A percentile compares a stretch with the other conserved stretches of the same genome.
These are phyloP conservation scores for Jasminum sambac DNA, from an alignment of 257 asterid genomes.

Conservation along the genomic window DNA sequence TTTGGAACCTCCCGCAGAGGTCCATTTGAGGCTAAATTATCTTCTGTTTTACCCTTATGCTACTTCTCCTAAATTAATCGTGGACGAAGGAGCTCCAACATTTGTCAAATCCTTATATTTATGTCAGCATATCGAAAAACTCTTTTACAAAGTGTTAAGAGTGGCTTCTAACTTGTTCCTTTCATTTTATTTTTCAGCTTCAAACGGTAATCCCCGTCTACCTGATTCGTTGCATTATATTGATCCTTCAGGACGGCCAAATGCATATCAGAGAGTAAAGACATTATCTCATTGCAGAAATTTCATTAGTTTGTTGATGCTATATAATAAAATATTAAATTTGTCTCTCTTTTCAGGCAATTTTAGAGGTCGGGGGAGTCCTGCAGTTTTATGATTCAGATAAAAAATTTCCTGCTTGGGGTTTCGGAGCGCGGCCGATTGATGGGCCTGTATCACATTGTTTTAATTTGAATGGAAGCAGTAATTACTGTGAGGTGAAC, in stretches of 20 bases:
- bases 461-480: slow-evolving; percentile 95
- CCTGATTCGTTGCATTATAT: slow-evolving; percentile 96
- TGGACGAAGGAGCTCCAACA: slow-evolving; percentile 1
- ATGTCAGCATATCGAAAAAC: not conserved
- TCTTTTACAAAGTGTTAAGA: not conserved
- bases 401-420: slow-evolving; percentile 94
- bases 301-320: slow-evolving; percentile 15
- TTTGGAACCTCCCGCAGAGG: not conserved
- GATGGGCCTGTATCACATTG: slow-evolving; percentile 99
- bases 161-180: slow-evolving; percentile 29
- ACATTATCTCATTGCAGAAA: slow-evolving; percentile 38
- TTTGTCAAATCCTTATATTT: slow-evolving; percentile 10
- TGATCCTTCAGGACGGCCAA: slow-evolving; percentile 88
- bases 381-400: slow-evolving; percentile 88
- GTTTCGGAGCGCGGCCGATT: slow-evolving; percentile 97
- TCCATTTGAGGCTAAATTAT: not conserved
- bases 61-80: not conserved
- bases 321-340: slow-evolving; percentile 28
- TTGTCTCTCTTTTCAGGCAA: slow-evolving; percentile 56
- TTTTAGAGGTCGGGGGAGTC: slow-evolving; percentile 85
- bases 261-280: slow-evolving; percentile 85
- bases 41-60: slow-evolving; percentile 2
- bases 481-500: slow-evolving; percentile 75
- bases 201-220: slow-evolving; percentile 96
- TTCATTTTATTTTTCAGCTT: slow-evolving; percentile 61